A percentile compares a stretch with the other conserved stretches of the same genome.
Evolutionary conservation across 305 asterid species (phyloP).

Genomic region (Solanum hybrid): DNA sequence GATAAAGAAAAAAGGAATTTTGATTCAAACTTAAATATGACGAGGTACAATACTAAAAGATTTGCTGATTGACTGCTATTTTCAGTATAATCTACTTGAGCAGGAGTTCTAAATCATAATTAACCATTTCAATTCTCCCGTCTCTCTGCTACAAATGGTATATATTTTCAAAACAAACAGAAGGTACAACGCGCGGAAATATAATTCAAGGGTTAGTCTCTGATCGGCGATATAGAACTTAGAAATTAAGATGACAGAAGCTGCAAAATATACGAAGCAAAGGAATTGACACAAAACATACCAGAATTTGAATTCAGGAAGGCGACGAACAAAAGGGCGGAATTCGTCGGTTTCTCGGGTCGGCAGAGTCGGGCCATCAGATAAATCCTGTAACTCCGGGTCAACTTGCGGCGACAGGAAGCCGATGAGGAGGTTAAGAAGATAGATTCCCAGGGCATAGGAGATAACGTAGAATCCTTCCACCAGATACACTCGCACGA

Average conservation of each 20-base stretch:
- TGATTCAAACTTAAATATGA: background rate
- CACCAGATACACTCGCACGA: constrained; percentile 30
- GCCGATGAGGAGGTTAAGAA: constrained; percentile 41
- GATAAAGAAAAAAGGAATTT: background rate
- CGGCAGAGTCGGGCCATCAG: constrained; percentile 35
- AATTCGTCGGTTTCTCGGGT: constrained; percentile 43
- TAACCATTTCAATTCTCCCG: background rate
- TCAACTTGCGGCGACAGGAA: constrained; percentile 57
- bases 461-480: constrained; percentile 60
- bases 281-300: constrained; percentile 7
- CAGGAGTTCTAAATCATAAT: background rate
- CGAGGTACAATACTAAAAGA: background rate
- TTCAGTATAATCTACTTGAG: background rate
- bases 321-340: constrained; percentile 58
- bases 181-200: background rate
- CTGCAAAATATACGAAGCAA: background rate
- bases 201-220: background rate
- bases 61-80: background rate
- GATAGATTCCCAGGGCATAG: constrained; percentile 49
- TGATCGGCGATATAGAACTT: background rate
- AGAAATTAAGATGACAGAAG: background rate
- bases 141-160: background rate
- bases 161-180: background rate
- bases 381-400: constrained; percentile 19
- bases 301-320: constrained; percentile 60